These are phyloP conservation scores for Calcarisporium arbuscula DNA, from an alignment of 2,329 filamentous ascomycete species.

Conservation along the genomic window DNA sequence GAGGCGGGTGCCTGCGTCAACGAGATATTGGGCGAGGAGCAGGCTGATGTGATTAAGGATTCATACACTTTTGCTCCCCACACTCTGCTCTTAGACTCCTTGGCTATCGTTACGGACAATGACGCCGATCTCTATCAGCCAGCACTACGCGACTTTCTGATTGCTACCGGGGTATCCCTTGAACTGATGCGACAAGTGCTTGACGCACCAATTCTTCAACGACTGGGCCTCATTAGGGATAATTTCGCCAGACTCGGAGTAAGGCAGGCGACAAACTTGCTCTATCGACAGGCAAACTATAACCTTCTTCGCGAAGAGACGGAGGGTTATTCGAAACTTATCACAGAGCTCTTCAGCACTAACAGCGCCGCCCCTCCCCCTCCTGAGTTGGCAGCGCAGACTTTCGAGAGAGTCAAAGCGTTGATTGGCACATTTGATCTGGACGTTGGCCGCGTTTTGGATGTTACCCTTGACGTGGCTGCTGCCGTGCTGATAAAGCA, in stretches of 20 bases:
- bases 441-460: slow-evolving; percentile 88
- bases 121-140: slow-evolving; percentile 47
- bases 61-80: slow-evolving; percentile 52
- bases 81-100: slow-evolving; percentile 72
- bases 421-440: slow-evolving; percentile 96
- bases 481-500: slow-evolving; percentile 90
- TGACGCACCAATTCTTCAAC: slow-evolving; percentile 69
- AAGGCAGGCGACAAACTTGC: slow-evolving; percentile 82
- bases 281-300: slow-evolving; percentile 96
- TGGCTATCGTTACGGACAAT: slow-evolving; percentile 72
- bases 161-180: slow-evolving; percentile 65
- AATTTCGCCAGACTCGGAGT: slow-evolving; percentile 80
- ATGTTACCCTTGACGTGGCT: slow-evolving; percentile 92
- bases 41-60: slow-evolving; percentile 43
- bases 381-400: slow-evolving; percentile 70
- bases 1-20: slow-evolving; percentile 69
- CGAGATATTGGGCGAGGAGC: slow-evolving; percentile 60
- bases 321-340: slow-evolving; percentile 92
- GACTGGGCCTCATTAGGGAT: slow-evolving; percentile 74
- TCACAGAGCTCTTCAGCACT: slow-evolving; percentile 91
- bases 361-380: slow-evolving; percentile 69
- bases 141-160: slow-evolving; percentile 60
- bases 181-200: slow-evolving; percentile 72
- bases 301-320: slow-evolving; percentile 92
- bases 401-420: slow-evolving; percentile 87